Base-by-base conservation (phyloP, 1,284 basidiomycete genomes). In the Ganoderma boninense region DNA sequence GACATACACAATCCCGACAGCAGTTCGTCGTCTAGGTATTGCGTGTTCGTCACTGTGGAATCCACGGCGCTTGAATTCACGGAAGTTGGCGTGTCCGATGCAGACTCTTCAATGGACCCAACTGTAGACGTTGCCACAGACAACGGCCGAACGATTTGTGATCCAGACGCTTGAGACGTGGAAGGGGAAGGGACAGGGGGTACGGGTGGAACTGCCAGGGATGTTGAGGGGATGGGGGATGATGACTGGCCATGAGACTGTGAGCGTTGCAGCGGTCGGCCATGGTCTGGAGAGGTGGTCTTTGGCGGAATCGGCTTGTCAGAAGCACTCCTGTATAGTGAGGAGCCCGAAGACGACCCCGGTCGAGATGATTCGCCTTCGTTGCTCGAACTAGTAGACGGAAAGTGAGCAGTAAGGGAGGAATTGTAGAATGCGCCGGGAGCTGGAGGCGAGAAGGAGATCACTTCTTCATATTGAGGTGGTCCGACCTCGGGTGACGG, bases 1-100 rank as follows among this genome's bases (percentile, higher is more conserved):
- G 18, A 90, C 92, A 80, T 77, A 94, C 92, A 89, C 73, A 93
- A 82, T 44, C 92, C 92, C 46, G 80, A 72, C 3, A 93, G 81
- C 68, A 93, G 82, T 64, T 92, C 88, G 38, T 81, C 77, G 69
- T 91, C 91, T 8, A 93, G 81, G 73, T 87, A 92, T 43, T 89
- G 86, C 71, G 87, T 90, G 4, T 86, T 81, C 69, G 85, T 54
- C 49, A 84, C 32, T 83, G 69, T 13, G 73, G 46, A 49, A 11
- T 68, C 43, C 71, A 60, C 32, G 42, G 42, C 16, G 70, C 66
- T 35, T 32, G 68, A n/a, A 14, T 62, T 26, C 32, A 35, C 29
- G 29, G 64, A 49, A 4, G 40, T 43, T 20, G 64, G 64, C 10
- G 66, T 44, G 29, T 32, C 52, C 18, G 54, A 35, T 5, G 66